Evolutionary conservation across 345 rosid genomes (phyloP), one percentile per base, ranked within the genome.

Genomic region (Mallotus nudiflorus): DNA sequence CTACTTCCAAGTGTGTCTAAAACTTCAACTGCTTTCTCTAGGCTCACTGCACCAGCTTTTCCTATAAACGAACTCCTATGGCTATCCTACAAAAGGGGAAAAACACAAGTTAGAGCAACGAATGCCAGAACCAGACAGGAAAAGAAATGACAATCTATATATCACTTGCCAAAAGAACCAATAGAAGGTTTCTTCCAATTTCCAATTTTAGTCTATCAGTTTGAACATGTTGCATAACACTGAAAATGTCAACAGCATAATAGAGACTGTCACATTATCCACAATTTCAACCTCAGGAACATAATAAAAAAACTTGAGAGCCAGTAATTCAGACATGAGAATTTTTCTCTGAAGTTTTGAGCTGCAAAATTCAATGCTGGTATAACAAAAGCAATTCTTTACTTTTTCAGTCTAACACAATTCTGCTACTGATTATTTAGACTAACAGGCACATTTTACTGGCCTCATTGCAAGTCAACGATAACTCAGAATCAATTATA

Each of bases 1-100:
- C 91, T 85, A 71, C 94, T 90, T 67, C 96, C 97, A 5, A 91
- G 72, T 53, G 89, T 85, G 75, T 88, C 97, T 25, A 94, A 55
- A 75, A 86, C 89, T 50, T 81, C 92, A 1, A 88, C 89, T 4
- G 96, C 92, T 80, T 81, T 88, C 77, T 88, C 92, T 42, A 94
- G 56, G 39, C 96, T 88, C 53, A 80, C 71, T 4, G 77, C 66
- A 37, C 95, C 85, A 4, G 89, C 91, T 67, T 80, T 82, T 79
- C 91, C 98, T 18, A 84, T 70, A 81, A 86, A 76, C 42, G 92
- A 85, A 54, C 77, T 83, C 84, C 72, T 86, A 56, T 82, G 85
- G 55, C 61, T 50, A 57, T 61, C 66, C 97, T 85, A 50, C 74
- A 73, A 27, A 22, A 53, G 45, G 15, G 45, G 15, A 20, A 42